Conservation (phyloP, 1,284 basidiomycete species). For the Termitomyces sp. region DNA sequence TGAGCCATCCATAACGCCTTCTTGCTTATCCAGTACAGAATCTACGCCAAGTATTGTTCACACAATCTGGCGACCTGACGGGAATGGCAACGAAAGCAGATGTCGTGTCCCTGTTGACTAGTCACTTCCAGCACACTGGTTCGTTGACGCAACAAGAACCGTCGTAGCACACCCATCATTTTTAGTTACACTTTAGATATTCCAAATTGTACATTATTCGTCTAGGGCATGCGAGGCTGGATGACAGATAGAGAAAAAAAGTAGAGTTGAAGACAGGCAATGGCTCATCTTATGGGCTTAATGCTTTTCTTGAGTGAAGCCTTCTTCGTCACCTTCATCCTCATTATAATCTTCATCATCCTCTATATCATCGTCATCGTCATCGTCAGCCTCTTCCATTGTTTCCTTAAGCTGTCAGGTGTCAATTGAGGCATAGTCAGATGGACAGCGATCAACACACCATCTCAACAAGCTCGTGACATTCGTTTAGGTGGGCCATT, state of each 20-base stretch:
- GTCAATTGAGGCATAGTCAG: neutral
- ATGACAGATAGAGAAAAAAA: conserved; percentile 2
- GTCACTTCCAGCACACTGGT: conserved; percentile 54
- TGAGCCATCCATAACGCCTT: neutral
- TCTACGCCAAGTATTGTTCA: conserved; percentile 62
- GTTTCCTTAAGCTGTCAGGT: conserved; percentile 59
- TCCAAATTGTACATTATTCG: conserved; percentile 11
- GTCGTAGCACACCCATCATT: neutral
- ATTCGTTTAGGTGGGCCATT: conserved; percentile 94
- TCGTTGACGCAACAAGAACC: conserved; percentile 25
- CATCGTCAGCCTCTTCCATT: conserved; percentile 65
- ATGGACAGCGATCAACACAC: conserved; percentile 34
- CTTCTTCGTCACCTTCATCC: neutral
- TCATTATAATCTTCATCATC: conserved; percentile 34
- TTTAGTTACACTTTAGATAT: neutral
- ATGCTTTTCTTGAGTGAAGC: neutral
- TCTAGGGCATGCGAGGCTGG: neutral
- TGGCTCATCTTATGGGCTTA: neutral
- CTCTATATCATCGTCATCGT: conserved; percentile 44
- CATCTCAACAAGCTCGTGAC: conserved; percentile 94
- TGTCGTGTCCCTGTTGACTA: conserved; percentile 55
- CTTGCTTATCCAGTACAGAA: conserved; percentile 38
- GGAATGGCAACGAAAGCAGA: conserved; percentile 69
- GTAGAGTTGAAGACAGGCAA: neutral
- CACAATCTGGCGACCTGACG: conserved; percentile 50